Conservation (phyloP, 768 basidiomycete genomes). For the Hygrocybe coccinea region DNA sequence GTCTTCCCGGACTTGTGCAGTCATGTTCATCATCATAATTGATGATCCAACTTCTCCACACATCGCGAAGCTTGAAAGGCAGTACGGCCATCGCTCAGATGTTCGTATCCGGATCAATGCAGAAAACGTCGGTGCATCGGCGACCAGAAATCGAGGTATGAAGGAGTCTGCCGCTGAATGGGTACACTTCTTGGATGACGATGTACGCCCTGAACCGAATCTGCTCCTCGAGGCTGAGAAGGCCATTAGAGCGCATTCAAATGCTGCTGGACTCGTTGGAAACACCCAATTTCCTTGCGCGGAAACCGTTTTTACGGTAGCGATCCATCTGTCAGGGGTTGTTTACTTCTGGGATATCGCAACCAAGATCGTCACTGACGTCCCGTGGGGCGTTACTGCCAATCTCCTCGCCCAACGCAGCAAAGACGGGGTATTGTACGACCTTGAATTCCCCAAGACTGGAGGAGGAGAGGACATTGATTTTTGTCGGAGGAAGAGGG, state of each 20-base stretch:
- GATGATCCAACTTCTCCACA: slow-evolving; percentile 47
- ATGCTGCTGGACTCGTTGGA: slow-evolving; percentile 54
- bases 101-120: slow-evolving; percentile 51
- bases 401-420: slow-evolving; percentile 49
- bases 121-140: slow-evolving; percentile 47
- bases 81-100: slow-evolving; percentile 41
- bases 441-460: slow-evolving; percentile 52
- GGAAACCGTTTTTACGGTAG: slow-evolving; percentile 45
- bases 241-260: slow-evolving; percentile 41
- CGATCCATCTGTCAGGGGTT: slow-evolving; percentile 51
- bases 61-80: slow-evolving; percentile 35
- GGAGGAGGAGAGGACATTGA: slow-evolving; percentile 64
- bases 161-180: slow-evolving; percentile 53
- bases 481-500: slow-evolving; percentile 47
- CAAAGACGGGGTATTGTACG: slow-evolving; percentile 43
- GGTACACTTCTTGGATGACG: slow-evolving; percentile 60
- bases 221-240: slow-evolving; percentile 45
- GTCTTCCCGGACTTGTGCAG: slow-evolving; percentile 38
- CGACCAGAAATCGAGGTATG: slow-evolving; percentile 52
- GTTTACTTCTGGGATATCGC: slow-evolving; percentile 64
- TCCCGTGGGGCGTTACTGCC: slow-evolving; percentile 63
- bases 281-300: slow-evolving; percentile 46
- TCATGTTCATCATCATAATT: slow-evolving; percentile 56
- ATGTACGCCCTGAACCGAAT: slow-evolving; percentile 40
- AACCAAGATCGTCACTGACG: slow-evolving; percentile 39